These are phyloP conservation scores for Agrostemma githago DNA, from an alignment of 148 eudicot species.

Conservation along the genomic window DNA sequence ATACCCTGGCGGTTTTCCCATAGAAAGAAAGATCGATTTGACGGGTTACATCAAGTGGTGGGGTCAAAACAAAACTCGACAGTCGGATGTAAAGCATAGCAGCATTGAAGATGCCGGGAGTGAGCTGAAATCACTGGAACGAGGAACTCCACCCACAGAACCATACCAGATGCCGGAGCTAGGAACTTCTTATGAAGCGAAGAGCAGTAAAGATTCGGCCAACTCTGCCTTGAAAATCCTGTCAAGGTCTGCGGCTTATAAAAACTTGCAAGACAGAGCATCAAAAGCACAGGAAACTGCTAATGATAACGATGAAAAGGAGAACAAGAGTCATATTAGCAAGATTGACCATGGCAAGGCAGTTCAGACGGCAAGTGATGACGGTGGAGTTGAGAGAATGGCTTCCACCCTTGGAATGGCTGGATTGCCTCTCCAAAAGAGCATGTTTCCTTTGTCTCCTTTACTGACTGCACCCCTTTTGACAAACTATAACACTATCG, in stretches of 20 bases:
- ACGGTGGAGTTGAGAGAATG: constrained; percentile 45
- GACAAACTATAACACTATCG: constrained; percentile 63
- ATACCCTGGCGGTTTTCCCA: constrained; percentile 52
- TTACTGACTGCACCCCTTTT: constrained; percentile 75
- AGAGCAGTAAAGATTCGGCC: constrained; percentile 42
- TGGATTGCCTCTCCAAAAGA: constrained; percentile 53
- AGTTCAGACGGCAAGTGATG: constrained; percentile 48
- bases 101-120: constrained; percentile 58
- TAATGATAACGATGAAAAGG: constrained; percentile 63
- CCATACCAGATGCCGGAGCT: constrained; percentile 92
- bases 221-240: constrained; percentile 81
- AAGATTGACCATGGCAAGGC: constrained; percentile 64
- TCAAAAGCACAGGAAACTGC: constrained; percentile 53
- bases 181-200: constrained; percentile 56
- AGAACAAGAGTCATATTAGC: constrained; percentile 57
- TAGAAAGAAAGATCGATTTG: constrained; percentile 84
- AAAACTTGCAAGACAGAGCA: constrained; percentile 73
- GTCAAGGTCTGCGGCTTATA: constrained; percentile 80
- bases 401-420: constrained; percentile 40
- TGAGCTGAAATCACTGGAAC: constrained; percentile 71
- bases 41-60: constrained; percentile 92
- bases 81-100: constrained; percentile 49
- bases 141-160: constrained; percentile 53
- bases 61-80: constrained; percentile 61
- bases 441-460: constrained; percentile 53